A percentile compares a stretch with the other conserved stretches of the same genome.
phyloP scores from a whole-genome alignment of 202 grass and related monocot species.

The Brachypodium distachyon region DNA sequence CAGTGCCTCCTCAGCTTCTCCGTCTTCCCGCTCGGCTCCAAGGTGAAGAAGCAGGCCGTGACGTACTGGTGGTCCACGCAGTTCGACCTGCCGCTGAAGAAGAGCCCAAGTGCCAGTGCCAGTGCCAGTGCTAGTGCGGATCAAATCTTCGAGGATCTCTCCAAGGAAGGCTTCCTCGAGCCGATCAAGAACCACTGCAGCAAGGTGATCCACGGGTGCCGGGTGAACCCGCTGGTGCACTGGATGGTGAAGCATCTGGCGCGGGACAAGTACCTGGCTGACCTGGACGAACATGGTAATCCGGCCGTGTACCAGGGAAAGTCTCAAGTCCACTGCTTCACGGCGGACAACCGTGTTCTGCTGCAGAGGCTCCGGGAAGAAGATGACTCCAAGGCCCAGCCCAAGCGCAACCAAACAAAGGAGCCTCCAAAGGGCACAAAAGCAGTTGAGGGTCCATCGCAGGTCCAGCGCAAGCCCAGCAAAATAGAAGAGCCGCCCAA shows the following conservation, averaged over 20 bases:
- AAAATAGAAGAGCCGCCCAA: no score
- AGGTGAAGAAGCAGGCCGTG: slow-evolving; percentile 45
- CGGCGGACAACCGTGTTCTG: background rate
- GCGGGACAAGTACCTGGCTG: background rate
- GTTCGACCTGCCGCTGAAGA: background rate
- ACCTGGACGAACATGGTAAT: background rate
- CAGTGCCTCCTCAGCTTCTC: slow-evolving; percentile 41
- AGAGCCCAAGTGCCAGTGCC: no score
- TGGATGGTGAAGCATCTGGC: slow-evolving; percentile 39
- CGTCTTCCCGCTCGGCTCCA: slow-evolving; percentile 19
- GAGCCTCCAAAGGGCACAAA: background rate
- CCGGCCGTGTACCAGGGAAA: background rate
- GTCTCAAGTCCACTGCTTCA: slow-evolving; percentile 27
- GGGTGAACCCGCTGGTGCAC: slow-evolving; percentile 43
- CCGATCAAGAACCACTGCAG: slow-evolving; percentile 24
- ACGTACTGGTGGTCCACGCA: slow-evolving; percentile 45
- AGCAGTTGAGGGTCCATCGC: background rate
- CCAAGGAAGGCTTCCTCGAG: slow-evolving; percentile 15
- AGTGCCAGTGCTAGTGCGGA: background rate
- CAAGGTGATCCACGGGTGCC: slow-evolving; percentile 28
- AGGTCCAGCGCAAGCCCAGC: no score
- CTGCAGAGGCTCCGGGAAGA: background rate
- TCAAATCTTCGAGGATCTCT: background rate
- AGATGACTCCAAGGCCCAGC: background rate
- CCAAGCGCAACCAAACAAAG: background rate